Evolutionary conservation across 2,329 filamentous ascomycete genomes (phyloP), one percentile per base, ranked within the genome.

Genomic region (Botrytis hyacinthi): DNA sequence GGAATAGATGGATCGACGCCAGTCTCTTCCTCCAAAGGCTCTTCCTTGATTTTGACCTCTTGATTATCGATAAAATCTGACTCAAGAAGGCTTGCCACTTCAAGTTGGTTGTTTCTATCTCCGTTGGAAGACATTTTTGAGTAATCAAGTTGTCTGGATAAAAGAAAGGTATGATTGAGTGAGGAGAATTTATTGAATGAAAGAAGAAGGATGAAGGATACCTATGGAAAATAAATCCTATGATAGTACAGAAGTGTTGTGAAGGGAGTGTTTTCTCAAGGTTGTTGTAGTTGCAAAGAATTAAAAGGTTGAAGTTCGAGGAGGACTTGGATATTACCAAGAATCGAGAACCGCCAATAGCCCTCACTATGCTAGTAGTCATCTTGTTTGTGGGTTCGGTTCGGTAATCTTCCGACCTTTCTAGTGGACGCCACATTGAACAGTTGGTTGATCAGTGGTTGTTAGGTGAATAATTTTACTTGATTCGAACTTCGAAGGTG

Each of bases 221-320:
- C 0, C 1, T n/a, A 8, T 7, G 12, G 20, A 42, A 20, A 44
- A 8, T 0, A 42, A 7, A 4, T 20, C 4, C 8, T 1, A 5
- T n/a, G 22, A 63, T 63, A 3, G 61, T 63, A 44, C 16, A 44
- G 9, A 1, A 29, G n/a, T 42, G 29, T 4, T 42, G 26, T 63
- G 14, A 4, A 18, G 1, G 29, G 12, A 6, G 4, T 26, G 12
- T n/a, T 4, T 35, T 48, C 51, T 29, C 14, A 18, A 57, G n/a
- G 29, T 46, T 16, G 29, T 1, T 32, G 44, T 37, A n/a, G 14
- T 37, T 35, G 44, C 3, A 35, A 67, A 9, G 32, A 51, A 51
- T 37, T 20, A 10, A 67, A 32, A 51, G 48, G 18, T 3, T 37
- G 1, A 6, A 16, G 8, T 9, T 63, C 8, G 16, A 44, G 8